These are phyloP conservation scores for Trebouxiophyceae sp. DNA, from an alignment of 163 green algal genomes.

Conservation along the genomic window DNA sequence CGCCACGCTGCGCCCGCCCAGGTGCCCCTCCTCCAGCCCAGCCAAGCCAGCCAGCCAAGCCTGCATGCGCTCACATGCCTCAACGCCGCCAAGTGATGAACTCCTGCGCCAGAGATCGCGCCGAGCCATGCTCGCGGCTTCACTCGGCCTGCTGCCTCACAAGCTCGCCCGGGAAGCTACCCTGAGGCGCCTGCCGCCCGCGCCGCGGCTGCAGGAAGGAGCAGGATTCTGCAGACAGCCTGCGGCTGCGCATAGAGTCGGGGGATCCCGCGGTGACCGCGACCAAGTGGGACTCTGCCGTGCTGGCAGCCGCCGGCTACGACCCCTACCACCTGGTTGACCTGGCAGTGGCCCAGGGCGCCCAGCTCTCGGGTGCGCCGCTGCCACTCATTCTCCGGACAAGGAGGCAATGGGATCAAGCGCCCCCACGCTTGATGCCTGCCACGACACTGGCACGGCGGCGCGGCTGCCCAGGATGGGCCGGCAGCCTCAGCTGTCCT, in stretches of 20 bases:
- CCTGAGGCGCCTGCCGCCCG: no score
- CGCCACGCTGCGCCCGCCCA: conserved; percentile 49
- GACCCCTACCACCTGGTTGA: conserved; percentile 46
- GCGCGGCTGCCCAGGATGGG: no score
- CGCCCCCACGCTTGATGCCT: no score
- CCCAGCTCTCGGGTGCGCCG: conserved; percentile 46
- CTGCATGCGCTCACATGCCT: background rate
- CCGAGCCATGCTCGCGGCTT: no score
- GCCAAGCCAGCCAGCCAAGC: background rate
- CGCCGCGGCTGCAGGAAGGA: conserved; percentile 4
- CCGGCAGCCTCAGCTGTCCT: background rate
- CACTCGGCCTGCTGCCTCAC: no score
- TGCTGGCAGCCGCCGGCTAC: conserved; percentile 3
- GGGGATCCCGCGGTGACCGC: conserved; percentile 22
- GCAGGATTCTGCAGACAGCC: background rate
- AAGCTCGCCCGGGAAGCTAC: no score
- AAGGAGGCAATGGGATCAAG: no score
- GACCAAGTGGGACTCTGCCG: conserved; percentile 6
- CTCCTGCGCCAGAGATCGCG: background rate
- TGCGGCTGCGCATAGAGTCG: conserved; percentile 41
- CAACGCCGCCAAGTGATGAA: background rate
- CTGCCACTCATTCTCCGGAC: conserved; percentile 14
- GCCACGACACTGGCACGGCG: no score
- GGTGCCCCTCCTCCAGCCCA: conserved; percentile 17
- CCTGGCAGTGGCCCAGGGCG: conserved; percentile 39